Evolutionary conservation across 345 rosid genomes (phyloP).

Genomic region (Geranium rotundifolium): DNA sequence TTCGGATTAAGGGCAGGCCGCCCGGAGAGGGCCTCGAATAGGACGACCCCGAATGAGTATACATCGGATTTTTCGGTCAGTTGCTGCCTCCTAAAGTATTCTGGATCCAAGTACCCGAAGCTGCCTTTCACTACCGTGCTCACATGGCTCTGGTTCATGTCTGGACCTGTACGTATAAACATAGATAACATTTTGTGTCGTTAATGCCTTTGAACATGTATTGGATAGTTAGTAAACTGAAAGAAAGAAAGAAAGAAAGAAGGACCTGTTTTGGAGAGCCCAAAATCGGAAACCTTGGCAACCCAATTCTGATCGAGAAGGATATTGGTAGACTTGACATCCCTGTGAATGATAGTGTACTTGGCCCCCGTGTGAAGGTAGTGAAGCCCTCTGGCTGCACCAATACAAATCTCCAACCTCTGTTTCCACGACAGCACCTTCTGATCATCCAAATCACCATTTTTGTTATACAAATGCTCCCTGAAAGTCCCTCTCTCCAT

Average conservation of each 20-base stretch:
- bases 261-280: conserved; percentile 58
- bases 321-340: conserved; percentile 89
- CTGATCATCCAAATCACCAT: conserved; percentile 8
- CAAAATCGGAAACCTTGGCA: conserved; percentile 83
- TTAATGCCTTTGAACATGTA: too few relatives aligned
- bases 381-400: conserved; percentile 78
- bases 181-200: too few relatives aligned
- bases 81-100: conserved; percentile 69
- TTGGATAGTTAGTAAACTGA: too few relatives aligned
- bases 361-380: conserved; percentile 87
- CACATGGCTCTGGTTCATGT: conserved; percentile 73
- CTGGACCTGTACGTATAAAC: conserved; percentile 33
- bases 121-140: conserved; percentile 85
- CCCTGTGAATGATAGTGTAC: conserved; percentile 85
- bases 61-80: conserved; percentile 83
- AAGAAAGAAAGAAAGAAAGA: too few relatives aligned
- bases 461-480: conserved; percentile 49
- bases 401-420: conserved; percentile 62
- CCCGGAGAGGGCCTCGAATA: conserved; percentile 63
- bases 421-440: conserved; percentile 58
- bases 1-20: conserved; percentile 64
- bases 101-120: conserved; percentile 85
- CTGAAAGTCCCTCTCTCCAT: conserved; percentile 80
- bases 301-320: conserved; percentile 72
- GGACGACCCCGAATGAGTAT: conserved; percentile 84